Percentiles rank a stretch among this genome's conserved stretches.
Conservation (phyloP, 208 protist species). For the Trypanosoma conorhini region DNA sequence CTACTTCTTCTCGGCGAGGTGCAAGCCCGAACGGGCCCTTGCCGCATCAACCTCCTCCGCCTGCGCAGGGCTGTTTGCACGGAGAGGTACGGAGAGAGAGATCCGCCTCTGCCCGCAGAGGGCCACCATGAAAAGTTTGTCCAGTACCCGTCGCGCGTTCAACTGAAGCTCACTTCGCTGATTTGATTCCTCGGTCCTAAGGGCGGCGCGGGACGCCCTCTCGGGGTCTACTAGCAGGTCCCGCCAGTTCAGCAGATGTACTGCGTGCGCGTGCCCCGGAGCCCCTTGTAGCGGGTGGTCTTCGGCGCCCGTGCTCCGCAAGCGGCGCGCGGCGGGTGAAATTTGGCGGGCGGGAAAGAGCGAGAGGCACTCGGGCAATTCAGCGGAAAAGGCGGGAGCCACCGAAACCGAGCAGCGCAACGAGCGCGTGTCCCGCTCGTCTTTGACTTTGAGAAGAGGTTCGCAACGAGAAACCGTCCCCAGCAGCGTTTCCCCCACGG, state of each 20-base stretch:
- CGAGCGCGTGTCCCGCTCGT: no score
- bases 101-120: not conserved
- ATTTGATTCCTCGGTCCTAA: slow-evolving; percentile 4
- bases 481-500: no score
- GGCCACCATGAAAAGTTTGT: slow-evolving; percentile 19
- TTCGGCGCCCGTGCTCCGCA: not conserved
- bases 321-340: not conserved
- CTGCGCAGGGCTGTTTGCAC: no score
- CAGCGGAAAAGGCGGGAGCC: no score
- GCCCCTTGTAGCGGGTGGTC: not conserved
- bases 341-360: no score
- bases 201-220: not conserved
- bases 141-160: slow-evolving; percentile 4
- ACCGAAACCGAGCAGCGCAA: no score
- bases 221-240: slow-evolving; percentile 9
- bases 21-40: no score
- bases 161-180: slow-evolving; percentile 5
- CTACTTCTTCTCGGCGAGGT: no score
- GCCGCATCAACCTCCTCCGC: not conserved
- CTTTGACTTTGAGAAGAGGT: no score
- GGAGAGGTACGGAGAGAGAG: not conserved
- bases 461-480: no score
- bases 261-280: not conserved
- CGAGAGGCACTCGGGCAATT: no score
- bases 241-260: not conserved